Evolutionary conservation across 306 rosid genomes (phyloP), one percentile per base, ranked within the genome.

Genomic region (Hylodesmum podocarpum): DNA sequence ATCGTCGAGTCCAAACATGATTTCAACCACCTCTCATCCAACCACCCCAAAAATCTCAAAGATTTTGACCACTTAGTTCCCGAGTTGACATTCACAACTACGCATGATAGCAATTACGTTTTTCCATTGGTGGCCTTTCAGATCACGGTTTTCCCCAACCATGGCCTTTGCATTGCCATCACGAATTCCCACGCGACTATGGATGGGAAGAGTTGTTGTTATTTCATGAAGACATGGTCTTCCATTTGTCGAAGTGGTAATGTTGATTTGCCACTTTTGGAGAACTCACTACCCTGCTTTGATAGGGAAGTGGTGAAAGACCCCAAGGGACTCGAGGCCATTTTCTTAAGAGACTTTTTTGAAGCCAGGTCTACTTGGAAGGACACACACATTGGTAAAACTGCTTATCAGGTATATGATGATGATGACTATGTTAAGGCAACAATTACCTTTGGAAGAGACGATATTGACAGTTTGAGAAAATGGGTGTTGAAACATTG

Each of bases 171-270:
- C 68, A 82, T 82, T 11, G 79, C 82, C 1, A 77, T 82, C 79
- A 77, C 82, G 1, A 77, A 82, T 58, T 72, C 82, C 18, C 86
- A 82, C 18, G 51, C 57, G 5, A 82, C n/a, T n/a, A 31, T 82
- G 67, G 86, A 78, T 59, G 82, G 11, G 28, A 19, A 24, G 4
- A 54, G 37, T 24, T 78, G 80, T 8, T 24, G 61, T 22, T 66
- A 78, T 46, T 82, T 82, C 80, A 78, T 78, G 80, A 78, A 66
- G 24, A 14, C 76, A 0, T 82, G 83, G 86, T 46, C 80, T 40
- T 66, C 41, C 50, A 27, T 82, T 6, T 54, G 78, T 58, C 1
- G 14, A 77, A 71, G 3, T 8, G 2, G 10, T 5, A 73, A 72
- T 5, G 62, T 54, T 28, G 46, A 77, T 53, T 1, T 22, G 15